phyloP scores from a whole-genome alignment of 2,329 filamentous ascomycete genomes.

The Zymoseptoria tritici region DNA sequence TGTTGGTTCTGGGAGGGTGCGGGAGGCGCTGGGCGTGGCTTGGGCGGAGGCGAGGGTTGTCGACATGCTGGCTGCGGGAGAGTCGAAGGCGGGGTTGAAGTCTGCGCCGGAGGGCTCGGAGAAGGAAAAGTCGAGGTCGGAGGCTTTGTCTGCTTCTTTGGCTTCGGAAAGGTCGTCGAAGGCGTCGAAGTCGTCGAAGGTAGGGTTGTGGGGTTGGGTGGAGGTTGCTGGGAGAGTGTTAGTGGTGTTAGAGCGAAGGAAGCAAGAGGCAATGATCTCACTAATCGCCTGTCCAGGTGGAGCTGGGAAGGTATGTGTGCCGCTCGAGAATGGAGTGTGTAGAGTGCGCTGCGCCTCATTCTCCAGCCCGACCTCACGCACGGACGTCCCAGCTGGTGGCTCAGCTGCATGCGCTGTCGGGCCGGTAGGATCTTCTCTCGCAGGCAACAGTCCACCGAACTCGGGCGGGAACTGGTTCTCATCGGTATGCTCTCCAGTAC shows the following conservation, averaged over 20 bases:
- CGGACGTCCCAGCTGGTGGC: constrained; percentile 5
- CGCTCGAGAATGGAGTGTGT: constrained; percentile 9
- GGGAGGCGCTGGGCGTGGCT: constrained; percentile 31
- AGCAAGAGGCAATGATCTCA: neutral
- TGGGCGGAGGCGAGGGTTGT: constrained; percentile 38
- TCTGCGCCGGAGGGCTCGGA: constrained; percentile 53
- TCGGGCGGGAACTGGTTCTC: constrained; percentile 43
- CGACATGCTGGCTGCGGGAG: constrained; percentile 44
- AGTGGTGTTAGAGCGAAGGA: neutral
- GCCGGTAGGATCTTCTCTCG: constrained; percentile 45
- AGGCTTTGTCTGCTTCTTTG: constrained; percentile 63
- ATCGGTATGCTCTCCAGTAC: constrained; percentile 21
- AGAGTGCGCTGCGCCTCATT: constrained; percentile 4
- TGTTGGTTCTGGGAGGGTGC: constrained; percentile 9
- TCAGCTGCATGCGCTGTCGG: constrained; percentile 6
- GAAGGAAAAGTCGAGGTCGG: constrained; percentile 67
- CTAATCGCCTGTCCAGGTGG: neutral
- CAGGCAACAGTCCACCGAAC: constrained; percentile 49
- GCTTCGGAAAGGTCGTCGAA: constrained; percentile 80
- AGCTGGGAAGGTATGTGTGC: constrained; percentile 4
- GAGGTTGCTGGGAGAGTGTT: neutral
- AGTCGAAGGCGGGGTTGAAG: constrained; percentile 77
- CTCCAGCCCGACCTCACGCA: constrained; percentile 9
- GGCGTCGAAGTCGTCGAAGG: constrained; percentile 68
- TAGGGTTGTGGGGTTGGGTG: constrained; percentile 35